Evolutionary conservation across 108 stramenopile genomes (phyloP).

Genomic region (Skeletonema tropicum): DNA sequence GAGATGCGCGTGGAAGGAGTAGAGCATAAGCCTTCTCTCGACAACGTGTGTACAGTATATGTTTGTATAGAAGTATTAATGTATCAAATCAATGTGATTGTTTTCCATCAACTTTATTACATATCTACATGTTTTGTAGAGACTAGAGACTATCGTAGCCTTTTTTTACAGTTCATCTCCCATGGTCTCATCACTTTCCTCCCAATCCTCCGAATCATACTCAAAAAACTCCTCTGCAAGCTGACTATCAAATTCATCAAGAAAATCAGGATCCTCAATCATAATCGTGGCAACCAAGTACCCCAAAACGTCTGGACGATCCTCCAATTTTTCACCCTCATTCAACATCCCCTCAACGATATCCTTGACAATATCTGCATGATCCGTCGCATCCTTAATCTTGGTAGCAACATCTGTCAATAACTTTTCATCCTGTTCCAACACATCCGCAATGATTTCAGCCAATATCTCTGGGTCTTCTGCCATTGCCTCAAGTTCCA

Average conservation of each 20-base stretch:
- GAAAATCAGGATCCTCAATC: constrained; percentile 29
- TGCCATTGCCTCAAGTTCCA: constrained; percentile 39
- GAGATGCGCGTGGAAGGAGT: constrained; percentile 64
- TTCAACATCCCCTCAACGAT: constrained; percentile 27
- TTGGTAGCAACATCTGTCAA: constrained; percentile 25
- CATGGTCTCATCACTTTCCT: not conserved
- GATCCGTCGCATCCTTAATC: constrained; percentile 19
- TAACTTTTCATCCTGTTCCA: constrained; percentile 24
- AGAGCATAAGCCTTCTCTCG: not conserved
- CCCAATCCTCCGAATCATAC: not conserved
- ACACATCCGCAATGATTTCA: constrained; percentile 34
- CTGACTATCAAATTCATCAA: constrained; percentile 44
- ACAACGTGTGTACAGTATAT: not conserved
- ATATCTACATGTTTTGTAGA: too few species aligned
- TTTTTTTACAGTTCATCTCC: not conserved
- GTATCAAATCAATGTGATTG: not conserved
- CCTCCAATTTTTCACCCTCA: constrained; percentile 32
- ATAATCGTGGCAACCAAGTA: constrained; percentile 27
- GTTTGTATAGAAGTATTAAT: not conserved
- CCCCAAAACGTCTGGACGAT: constrained; percentile 43
- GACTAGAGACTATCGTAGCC: too few species aligned
- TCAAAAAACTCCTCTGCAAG: constrained; percentile 11
- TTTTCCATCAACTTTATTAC: not conserved
- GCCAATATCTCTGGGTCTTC: constrained; percentile 46
- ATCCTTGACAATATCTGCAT: constrained; percentile 11